Percentiles rank a stretch among this genome's conserved stretches.
Evolutionary conservation across 352 stramenopile genomes (phyloP).

Genomic region (Pseudoperonospora humuli): DNA sequence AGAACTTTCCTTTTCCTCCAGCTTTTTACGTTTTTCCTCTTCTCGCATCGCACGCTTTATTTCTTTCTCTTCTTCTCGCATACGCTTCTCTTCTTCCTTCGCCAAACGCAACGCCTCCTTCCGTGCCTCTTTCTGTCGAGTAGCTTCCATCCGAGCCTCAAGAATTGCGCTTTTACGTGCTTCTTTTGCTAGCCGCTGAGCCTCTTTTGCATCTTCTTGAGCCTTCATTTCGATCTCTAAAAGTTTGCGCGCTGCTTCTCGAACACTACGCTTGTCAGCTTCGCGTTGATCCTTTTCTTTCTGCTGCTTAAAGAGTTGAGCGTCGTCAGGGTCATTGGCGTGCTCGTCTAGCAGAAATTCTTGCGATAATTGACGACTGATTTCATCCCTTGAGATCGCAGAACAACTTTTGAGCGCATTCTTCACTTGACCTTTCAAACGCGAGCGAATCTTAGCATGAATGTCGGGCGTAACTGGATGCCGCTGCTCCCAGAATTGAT

Average conservation of each 20-base stretch:
- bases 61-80: slow-evolving; percentile 66
- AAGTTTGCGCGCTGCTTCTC: slow-evolving; percentile 57
- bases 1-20: slow-evolving; percentile 58
- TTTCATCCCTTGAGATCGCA: slow-evolving; percentile 30
- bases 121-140: slow-evolving; percentile 54
- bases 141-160: slow-evolving; percentile 49
- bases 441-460: slow-evolving; percentile 48
- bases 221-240: slow-evolving; percentile 74
- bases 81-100: slow-evolving; percentile 58
- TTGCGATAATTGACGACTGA: slow-evolving; percentile 36
- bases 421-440: slow-evolving; percentile 51
- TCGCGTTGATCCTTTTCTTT: slow-evolving; percentile 50
- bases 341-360: slow-evolving; percentile 39
- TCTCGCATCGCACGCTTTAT: slow-evolving; percentile 59
- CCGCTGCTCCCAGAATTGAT: slow-evolving; percentile 82
- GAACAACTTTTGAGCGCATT: slow-evolving; percentile 29
- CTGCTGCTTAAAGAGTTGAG: slow-evolving; percentile 22
- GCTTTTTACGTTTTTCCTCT: slow-evolving; percentile 62
- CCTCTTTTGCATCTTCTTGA: slow-evolving; percentile 69
- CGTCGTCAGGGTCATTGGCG: slow-evolving; percentile 34
- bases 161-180: slow-evolving; percentile 63
- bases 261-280: slow-evolving; percentile 61
- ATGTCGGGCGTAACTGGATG: slow-evolving; percentile 53
- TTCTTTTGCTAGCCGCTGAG: slow-evolving; percentile 53
- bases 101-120: slow-evolving; percentile 54